Evolutionary conservation across 2,329 filamentous ascomycete species (phyloP), one percentile per base, ranked within the genome.

Genomic region (Kalmusia sp.): DNA sequence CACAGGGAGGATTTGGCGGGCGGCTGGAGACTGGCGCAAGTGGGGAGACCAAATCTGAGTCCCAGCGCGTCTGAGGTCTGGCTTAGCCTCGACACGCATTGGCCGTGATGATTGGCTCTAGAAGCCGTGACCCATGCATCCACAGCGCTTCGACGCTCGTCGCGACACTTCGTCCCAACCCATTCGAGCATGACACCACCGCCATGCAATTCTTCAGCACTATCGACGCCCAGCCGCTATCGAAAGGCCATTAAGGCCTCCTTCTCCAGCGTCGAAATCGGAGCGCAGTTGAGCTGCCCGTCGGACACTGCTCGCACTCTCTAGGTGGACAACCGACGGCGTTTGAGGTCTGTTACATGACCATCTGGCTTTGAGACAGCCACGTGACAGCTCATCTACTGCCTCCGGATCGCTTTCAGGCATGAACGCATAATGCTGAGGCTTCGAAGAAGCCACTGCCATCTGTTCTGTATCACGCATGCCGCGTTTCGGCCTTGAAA

Each of bases 291-390:
- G 33, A 39, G 40, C 52, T 48, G n/a, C 45, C 48, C 55, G 49
- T 41, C 58, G 45, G 31, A 51, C 55, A 38, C 31, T 46, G 44
- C 37, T 45, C 49, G 24, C 41, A 35, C 49, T 51, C 52, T 59
- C 57, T 52, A 50, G 14, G 54, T 55, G 52, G 52, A 52, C 52
- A 48, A 61, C 52, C 45, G 51, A 57, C 49, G 51, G 62, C 62
- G 70, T 73, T 73, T 73, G 70, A 73, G 57, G 63, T 70, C 59
- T 71, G 70, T 72, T 64, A 71, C 70, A 71, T 64, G 70, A 62
- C 66, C 61, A 62, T 63, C 55, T 57, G 57, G 58, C 59, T 54
- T 57, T 69, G 68, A 72, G 65, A 72, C 69, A 67, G 50, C 62
- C 69, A 73, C 70, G 70, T 73, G 70, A 72, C 57, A n/a, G 17